These are phyloP conservation scores for Umbelopsis sp. DNA, from an alignment of 192 early-diverging fungal genomes.

Conservation along the genomic window DNA sequence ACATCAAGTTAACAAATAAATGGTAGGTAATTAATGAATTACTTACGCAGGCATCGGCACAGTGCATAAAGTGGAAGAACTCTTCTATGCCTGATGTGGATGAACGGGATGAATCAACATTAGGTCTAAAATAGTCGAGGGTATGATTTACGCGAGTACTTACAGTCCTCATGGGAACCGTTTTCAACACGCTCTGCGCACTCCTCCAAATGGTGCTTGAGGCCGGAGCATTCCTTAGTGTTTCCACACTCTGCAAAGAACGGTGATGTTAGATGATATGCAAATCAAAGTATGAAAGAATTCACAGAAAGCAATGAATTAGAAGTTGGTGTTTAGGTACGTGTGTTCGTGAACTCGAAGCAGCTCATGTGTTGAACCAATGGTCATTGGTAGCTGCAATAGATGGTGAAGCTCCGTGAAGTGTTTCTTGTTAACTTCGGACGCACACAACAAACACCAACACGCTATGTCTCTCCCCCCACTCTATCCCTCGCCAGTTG, in stretches of 20 bases:
- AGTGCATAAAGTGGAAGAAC: slow-evolving; percentile 82
- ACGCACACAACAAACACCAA: no score
- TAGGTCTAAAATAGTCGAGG: background rate
- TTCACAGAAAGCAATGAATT: no score
- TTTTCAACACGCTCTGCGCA: slow-evolving; percentile 76
- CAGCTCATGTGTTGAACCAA: no score
- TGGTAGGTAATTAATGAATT: background rate
- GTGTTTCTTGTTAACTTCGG: no score
- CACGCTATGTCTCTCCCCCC: no score
- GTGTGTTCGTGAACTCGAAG: no score
- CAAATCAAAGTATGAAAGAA: no score
- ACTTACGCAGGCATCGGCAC: slow-evolving; percentile 82
- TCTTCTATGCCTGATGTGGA: slow-evolving; percentile 65
- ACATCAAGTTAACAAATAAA: no score
- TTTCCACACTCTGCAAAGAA: slow-evolving; percentile 59
- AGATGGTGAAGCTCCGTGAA: no score
- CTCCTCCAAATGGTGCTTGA: slow-evolving; percentile 78
- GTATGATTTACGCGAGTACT: background rate
- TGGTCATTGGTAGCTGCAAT: no score
- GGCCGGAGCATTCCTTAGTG: slow-evolving; percentile 59
- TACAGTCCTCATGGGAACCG: slow-evolving; percentile 75
- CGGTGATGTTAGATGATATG: background rate
- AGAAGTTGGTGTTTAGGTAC: no score
- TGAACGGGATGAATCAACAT: slow-evolving; percentile 1
- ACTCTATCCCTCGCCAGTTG: background rate